Base-by-base conservation (phyloP, 805 yeast genomes). In the Ogataea siamensis region DNA sequence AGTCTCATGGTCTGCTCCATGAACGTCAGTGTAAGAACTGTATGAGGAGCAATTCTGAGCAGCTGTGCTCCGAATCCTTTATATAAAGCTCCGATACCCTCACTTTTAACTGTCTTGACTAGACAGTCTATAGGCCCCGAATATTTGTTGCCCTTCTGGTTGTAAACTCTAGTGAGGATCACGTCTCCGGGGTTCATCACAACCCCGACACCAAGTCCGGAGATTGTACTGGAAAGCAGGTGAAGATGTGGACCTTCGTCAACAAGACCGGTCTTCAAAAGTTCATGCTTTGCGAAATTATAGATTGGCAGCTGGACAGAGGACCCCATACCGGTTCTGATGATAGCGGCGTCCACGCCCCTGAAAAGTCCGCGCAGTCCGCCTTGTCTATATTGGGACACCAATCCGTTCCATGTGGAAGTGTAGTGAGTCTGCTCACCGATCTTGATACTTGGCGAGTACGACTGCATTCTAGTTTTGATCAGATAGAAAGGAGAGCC, bases 121-220 rank as follows among this genome's bases (percentile, higher is more conserved):
- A 89, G 68, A 69, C 99, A 93, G 64, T 93, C 99, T 16, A 88
- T 49, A 2, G 96, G 94, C 7, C 95, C 95, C 35, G 68, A 72
- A 65, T 93, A 93, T 37, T 84, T 73, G 54, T 85, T 74, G 33
- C 95, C 96, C 63, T 82, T 85, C 62, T 93, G 98, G 64, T 93
- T 93, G 66, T 91, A 93, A 60, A 93, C 83, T 67, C 99, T 78
- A 1, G 99, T 93, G 64, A 93, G 70, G 36, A 93, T 74, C 30
- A 93, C 98, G 63, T 93, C 99, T 78, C 96, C 88, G 11, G 99
- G 98, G 60, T 89, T 93, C 97, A 93, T 91, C 21, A 87, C 95
- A 14, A 89, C 70, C 35, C 94, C 89, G 21, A 93, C 98, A 51
- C 96, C 96, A 27, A 88, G 59, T 30, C 99, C 99, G 6, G 96